Base-by-base conservation (phyloP, 306 rosid genomes). In the Calophaca sinica region DNA sequence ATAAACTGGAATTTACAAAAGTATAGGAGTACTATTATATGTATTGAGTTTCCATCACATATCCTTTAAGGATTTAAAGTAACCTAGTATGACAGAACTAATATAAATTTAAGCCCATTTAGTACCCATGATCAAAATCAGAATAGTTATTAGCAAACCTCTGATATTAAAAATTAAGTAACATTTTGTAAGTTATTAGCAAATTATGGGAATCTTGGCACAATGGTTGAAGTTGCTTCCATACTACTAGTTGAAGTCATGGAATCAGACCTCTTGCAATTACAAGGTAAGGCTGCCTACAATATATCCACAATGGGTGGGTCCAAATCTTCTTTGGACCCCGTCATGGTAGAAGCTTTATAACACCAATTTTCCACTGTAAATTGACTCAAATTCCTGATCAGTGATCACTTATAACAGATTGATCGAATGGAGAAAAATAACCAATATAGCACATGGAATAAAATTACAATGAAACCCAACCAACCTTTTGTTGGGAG, bases 301-400 rank as follows among this genome's bases (percentile, higher is more conserved):
- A 54, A 20, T 54, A 26, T 54, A 54, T 54, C 35, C 28, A 54
- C 12, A 26, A 20, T 20, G 26, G 26, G 26, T 20, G 26, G 26
- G 26, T 26, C n/a, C 35, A 54, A 54, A 32, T 26, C 49, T 45
- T 45, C n/a, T 3, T 45, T 45, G 49, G 49, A 45, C 11, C 3
- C 11, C 12, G n/a, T 45, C 49, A 45, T 45, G 4, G n/a, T 45
- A 9, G 49, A 8, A 45, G 11, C 49, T 45, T 45, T 45, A 45
- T 9, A 45, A 9, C 4, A 45, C 4, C 49, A 11, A 33, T 29
- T 26, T 26, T 3, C 26, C 32, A 4, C 9, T 57, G 64, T 72
- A 65, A 33, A 9, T 15, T 58, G 55, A 15, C 58, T 50, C 53
- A 58, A 66, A 36, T 54, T 64, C 55, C 26, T 59, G 63, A 36